Evolutionary conservation across 73 alveolate species (phyloP).

Genomic region (Paramecium biaurelia): DNA sequence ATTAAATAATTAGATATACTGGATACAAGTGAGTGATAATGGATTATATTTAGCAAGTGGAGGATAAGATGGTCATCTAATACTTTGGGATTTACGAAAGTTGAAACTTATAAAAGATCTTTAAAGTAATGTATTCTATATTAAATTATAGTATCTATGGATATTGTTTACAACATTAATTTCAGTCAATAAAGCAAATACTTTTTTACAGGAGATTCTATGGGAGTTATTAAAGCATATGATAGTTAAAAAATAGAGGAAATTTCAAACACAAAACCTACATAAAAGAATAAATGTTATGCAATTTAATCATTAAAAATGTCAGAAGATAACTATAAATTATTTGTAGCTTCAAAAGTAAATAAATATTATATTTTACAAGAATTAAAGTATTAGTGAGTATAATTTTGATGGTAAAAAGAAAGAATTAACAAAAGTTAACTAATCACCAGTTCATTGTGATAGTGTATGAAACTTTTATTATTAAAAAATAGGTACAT

Average conservation of each 20-base stretch:
- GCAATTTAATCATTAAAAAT: not conserved
- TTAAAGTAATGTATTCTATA: not conserved
- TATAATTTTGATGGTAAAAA: constrained; percentile 4
- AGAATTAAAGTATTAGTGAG: constrained; percentile 6
- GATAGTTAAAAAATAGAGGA: constrained; percentile 4
- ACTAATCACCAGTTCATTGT: not conserved
- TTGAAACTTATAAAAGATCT: constrained; percentile 8
- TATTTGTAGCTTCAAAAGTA: constrained; percentile 14
- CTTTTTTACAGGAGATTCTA: constrained; percentile 42
- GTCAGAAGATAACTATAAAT: not conserved
- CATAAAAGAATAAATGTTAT: not conserved
- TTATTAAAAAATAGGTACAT: not conserved
- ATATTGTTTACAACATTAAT: constrained; percentile 8
- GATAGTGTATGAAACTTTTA: not conserved
- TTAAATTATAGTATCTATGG: not conserved
- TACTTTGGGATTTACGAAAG: constrained; percentile 36
- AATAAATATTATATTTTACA: not conserved
- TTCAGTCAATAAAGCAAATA: not conserved
- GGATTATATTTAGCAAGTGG: constrained; percentile 47
- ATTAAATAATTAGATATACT: not conserved
- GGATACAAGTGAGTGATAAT: constrained; percentile 31
- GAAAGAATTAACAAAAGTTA: not conserved
- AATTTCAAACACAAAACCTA: not conserved
- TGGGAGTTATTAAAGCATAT: constrained; percentile 43
- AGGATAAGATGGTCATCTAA: constrained; percentile 44